These are phyloP conservation scores for Linum trigynum DNA, from an alignment of 345 rosid genomes.

Conservation along the genomic window DNA sequence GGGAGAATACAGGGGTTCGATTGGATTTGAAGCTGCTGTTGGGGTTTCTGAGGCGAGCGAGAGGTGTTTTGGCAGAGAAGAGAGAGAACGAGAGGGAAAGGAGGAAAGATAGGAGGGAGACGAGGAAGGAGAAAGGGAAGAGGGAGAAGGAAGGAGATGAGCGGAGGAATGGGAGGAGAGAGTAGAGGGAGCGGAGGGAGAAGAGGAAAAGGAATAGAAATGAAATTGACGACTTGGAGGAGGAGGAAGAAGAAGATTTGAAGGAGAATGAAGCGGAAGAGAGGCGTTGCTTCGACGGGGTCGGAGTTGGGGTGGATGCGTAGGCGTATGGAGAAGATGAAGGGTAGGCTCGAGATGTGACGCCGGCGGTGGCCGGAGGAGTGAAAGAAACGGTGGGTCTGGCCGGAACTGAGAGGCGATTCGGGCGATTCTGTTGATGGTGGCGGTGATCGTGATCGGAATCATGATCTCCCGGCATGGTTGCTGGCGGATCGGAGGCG, in stretches of 20 bases:
- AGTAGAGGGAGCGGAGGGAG: constrained; percentile 32
- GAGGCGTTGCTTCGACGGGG: constrained; percentile 56
- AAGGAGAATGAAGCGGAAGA: constrained; percentile 15
- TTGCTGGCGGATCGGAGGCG: too few relatives aligned
- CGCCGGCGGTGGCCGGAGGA: constrained; percentile 8
- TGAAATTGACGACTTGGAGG: constrained; percentile 24
- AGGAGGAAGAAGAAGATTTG: constrained; percentile 18
- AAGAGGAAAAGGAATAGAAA: constrained; percentile 20
- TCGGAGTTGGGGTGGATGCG: constrained; percentile 51
- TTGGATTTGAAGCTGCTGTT: constrained; percentile 17
- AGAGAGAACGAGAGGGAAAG: constrained; percentile 26
- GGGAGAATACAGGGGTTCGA: constrained; percentile 26
- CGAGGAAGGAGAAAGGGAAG: constrained; percentile 39
- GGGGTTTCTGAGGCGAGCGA: constrained; percentile 19
- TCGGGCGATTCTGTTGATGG: constrained; percentile 57
- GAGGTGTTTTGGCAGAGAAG: constrained; percentile 12
- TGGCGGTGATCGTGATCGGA: constrained; percentile 8
- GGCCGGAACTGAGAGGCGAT: constrained; percentile 54
- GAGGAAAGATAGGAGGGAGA: constrained; percentile 41
- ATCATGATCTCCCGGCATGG: constrained; percentile 49
- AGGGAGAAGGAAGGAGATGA: constrained; percentile 50
- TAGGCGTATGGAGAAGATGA: constrained; percentile 23
- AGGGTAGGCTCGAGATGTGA: constrained; percentile 31
- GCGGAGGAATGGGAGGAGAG: constrained; percentile 40
- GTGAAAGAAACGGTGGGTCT: constrained; percentile 10